Base-by-base conservation (phyloP, 495 filamentous ascomycete species). In the Hyaloscypha hepaticicola region DNA sequence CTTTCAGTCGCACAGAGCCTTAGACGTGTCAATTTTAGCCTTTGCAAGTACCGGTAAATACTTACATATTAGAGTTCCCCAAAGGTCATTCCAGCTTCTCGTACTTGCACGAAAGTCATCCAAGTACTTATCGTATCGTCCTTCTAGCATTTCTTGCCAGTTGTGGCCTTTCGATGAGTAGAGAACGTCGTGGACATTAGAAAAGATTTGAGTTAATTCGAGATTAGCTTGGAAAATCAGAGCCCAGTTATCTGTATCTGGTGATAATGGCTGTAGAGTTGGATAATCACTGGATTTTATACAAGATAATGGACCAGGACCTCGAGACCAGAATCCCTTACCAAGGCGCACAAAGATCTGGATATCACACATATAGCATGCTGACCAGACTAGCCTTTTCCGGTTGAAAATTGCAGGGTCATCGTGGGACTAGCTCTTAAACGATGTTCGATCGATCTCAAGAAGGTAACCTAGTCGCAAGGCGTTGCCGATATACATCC, bases 401-500 rank as follows among this genome's bases (percentile, higher is more conserved):
- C 86, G 80, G 63, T 79, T 80, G 65, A 68, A 69, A 24, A 45
- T 49, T 2, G 84, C 82, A 8, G 76, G 73, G 50, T 80, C 79
- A 5, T 82, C 78, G 28, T 82, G 79, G 11, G 77, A 75, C 14
- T 78, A 76, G 19, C 75, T 64, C 60, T 80, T 78, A 76, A 89
- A 80, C 50, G 82, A 79, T 49, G 85, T 81, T 61, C 80, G 75
- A 66, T 89, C 86, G 29, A 88, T 69, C 70, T 12, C 85, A 8
- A 87, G 78, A 64, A 86, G 87, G 67, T 88, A 88, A 0, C 83
- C 86, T 22, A 86, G 82, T 49, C 86, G 79, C 14, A 89, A 67
- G 2, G 86, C 86, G 6, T 83, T 79, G 4, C 86, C 86, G 14
- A 87, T 83, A 72, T 88, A 85, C 85, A 88, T 88, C 86, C 86